Base-by-base conservation (phyloP, 768 basidiomycete species). In the Tulasnella sp. region DNA sequence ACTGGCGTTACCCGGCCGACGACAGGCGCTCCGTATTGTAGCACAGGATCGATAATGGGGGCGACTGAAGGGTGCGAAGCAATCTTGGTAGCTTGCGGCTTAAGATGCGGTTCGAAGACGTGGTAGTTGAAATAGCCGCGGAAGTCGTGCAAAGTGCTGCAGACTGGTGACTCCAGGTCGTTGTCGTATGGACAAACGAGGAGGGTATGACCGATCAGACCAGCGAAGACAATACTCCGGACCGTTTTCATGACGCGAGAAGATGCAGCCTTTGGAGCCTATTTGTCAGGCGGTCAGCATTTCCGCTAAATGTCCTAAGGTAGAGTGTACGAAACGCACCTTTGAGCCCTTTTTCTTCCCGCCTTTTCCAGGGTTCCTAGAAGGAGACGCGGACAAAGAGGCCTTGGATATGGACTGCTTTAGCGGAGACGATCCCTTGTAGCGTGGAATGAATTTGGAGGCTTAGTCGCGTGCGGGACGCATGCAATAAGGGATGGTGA, bases 141-240 rank as follows among this genome's bases (percentile, higher is more conserved):
- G 41, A 48, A 40, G 69, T 80, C 78, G 78, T 69, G 60, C 7
- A 72, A 20, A 44, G 72, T 50, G 44, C 64, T 44, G 48, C 78
- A 80, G 14, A 80, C 37, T 28, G 78, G 37, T 6, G 42, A 44
- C 20, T 80, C 78, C 34, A 48, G 41, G 3, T 72, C 73, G 12
- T 44, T 22, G 44, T 80, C 78, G 78, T 73, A 37, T 8, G 78
- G 78, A 69, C 78, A 80, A 37, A 80, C 72, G 22, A 80, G 41
- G n/a, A 74, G 64, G 0, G 41, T 74, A 31, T 80, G 58, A 24
- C 41, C 34, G n/a, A 80, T 41, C 22, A 80, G 73, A 58, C 58
- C 54, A 6, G 58, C 54, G 7, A 78, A 42, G 16, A 78, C 40
- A 41, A 40, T 40, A n/a, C 34, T 42, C 18, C 77, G 46, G 24